phyloP scores from a whole-genome alignment of 176 grass and related monocot genomes.

The Coix lacrymajobi region DNA sequence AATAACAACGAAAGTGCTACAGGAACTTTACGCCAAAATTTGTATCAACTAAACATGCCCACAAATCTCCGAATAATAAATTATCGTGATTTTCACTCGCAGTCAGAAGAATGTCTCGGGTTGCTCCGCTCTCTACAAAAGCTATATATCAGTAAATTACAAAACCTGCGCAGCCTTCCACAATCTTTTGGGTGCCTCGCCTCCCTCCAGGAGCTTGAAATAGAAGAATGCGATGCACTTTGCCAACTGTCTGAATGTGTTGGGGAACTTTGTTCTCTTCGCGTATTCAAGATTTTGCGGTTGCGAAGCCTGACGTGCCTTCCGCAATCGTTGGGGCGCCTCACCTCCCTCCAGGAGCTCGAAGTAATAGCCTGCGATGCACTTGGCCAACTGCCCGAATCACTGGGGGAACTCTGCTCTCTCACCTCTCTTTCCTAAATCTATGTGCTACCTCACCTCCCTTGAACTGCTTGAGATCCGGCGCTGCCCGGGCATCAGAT shows the following conservation, averaged over 20 bases:
- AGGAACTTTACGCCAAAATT: no score
- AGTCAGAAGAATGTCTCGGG: not conserved
- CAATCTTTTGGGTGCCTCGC: not conserved
- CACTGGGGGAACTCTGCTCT: no score
- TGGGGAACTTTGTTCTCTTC: not conserved
- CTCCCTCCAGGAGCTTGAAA: not conserved
- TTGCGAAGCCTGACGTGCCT: not conserved
- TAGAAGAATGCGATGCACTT: not conserved
- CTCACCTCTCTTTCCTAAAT: not conserved
- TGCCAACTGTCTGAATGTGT: not conserved
- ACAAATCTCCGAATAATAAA: rapidly evolving
- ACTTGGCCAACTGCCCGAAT: not conserved
- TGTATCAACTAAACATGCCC: no score
- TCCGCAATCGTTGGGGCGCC: not conserved
- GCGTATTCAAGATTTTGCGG: no score
- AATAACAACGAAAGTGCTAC: no score
- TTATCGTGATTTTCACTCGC: not conserved
- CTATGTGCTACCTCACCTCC: not conserved
- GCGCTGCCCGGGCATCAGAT: not conserved
- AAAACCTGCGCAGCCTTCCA: not conserved
- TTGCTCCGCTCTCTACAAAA: not conserved
- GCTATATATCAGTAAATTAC: not conserved
- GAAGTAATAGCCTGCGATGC: not conserved
- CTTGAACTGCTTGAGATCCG: not conserved
- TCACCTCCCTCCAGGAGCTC: not conserved